A percentile compares a stretch with the other conserved stretches of the same genome.
These are phyloP conservation scores for Ormosia emarginata DNA, from an alignment of 306 rosid genomes.

Conservation along the genomic window DNA sequence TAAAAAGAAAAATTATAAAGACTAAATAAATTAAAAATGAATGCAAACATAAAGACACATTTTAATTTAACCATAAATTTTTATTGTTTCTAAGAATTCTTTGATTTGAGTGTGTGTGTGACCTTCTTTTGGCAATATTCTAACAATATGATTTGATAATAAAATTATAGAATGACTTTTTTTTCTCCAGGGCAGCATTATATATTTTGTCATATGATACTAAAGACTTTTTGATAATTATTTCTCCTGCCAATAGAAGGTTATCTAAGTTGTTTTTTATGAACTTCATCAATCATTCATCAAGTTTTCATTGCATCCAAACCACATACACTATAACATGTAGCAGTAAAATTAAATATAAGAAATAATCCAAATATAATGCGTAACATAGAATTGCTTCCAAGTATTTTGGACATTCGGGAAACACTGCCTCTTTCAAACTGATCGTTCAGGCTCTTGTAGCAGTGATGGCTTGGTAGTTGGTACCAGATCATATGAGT, in stretches of 20 bases:
- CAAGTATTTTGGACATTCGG: conserved; percentile 4
- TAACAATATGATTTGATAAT: too few relatives aligned
- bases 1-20: too few relatives aligned
- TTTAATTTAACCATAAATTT: too few relatives aligned
- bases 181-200: neutral
- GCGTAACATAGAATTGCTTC: conserved; percentile 3
- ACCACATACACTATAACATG: neutral
- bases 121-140: too few relatives aligned
- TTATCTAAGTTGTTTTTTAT: neutral
- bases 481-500: conserved; percentile 1
- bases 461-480: neutral
- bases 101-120: too few relatives aligned
- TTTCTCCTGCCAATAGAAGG: neutral
- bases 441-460: neutral
- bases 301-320: neutral
- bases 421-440: neutral
- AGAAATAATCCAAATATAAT: neutral
- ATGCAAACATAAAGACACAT: too few relatives aligned
- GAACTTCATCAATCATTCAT: neutral
- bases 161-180: neutral
- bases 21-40: too few relatives aligned
- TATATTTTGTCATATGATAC: neutral
- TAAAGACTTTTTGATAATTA: neutral
- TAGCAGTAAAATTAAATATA: neutral
- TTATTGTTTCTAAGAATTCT: too few relatives aligned